Evolutionary conservation across 2,329 filamentous ascomycete species (phyloP).

Genomic region (Blumeria hordei): DNA sequence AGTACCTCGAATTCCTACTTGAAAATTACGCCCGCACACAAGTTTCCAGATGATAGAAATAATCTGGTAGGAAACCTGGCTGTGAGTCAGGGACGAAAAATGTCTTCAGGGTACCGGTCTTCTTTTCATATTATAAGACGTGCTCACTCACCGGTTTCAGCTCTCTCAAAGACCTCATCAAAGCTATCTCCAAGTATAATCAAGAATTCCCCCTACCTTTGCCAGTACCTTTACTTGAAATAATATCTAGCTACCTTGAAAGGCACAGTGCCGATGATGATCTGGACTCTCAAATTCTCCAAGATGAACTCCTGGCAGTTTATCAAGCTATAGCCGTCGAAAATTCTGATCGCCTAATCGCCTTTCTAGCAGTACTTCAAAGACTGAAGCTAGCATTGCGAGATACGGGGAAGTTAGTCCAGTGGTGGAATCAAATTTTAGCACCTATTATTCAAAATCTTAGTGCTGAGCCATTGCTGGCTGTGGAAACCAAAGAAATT

Average conservation of each 20-base stretch:
- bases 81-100: neutral
- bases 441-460: slow-evolving; percentile 30
- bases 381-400: slow-evolving; percentile 38
- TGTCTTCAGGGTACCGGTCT: neutral
- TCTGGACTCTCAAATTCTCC: slow-evolving; percentile 40
- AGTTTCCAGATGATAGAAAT: no score
- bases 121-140: neutral
- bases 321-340: slow-evolving; percentile 40
- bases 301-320: slow-evolving; percentile 45
- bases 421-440: slow-evolving; percentile 48
- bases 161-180: slow-evolving; percentile 31
- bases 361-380: slow-evolving; percentile 45
- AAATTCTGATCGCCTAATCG: slow-evolving; percentile 29
- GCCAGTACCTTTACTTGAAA: slow-evolving; percentile 35
- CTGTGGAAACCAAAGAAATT: slow-evolving; percentile 39
- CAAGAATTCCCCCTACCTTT: slow-evolving; percentile 32
- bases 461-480: slow-evolving; percentile 34
- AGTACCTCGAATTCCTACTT: no score
- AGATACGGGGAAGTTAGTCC: slow-evolving; percentile 34
- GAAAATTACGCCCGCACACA: no score
- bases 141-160: slow-evolving; percentile 5
- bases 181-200: slow-evolving; percentile 28
- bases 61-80: no score
- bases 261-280: slow-evolving; percentile 46
- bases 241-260: slow-evolving; percentile 42